Percentiles rank a stretch among this genome's conserved stretches.
These are phyloP conservation scores for Eimeria tenella DNA, from an alignment of 169 alveolate genomes.

Conservation along the genomic window DNA sequence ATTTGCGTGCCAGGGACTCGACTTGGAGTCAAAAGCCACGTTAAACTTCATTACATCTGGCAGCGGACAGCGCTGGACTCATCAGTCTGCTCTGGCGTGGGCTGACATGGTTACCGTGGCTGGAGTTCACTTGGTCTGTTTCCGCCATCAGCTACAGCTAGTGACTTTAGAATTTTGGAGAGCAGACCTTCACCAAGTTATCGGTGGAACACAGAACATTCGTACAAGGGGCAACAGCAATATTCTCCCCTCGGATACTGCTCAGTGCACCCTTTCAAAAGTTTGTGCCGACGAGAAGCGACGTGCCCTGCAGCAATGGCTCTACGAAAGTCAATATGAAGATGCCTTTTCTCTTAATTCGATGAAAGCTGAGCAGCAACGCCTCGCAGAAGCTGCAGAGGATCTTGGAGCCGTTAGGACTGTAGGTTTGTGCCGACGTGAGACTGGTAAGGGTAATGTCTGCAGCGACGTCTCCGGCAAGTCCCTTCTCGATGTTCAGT, in stretches of 20 bases:
- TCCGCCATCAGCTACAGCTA: conserved; percentile 71
- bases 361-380: conserved; percentile 28
- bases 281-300: conserved; percentile 16
- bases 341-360: conserved; percentile 16
- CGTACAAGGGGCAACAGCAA: not conserved
- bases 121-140: conserved; percentile 47
- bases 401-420: conserved; percentile 61
- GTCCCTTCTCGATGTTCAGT: conserved; percentile 60
- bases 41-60: conserved; percentile 27
- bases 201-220: not conserved
- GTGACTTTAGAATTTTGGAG: conserved; percentile 64
- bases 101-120: conserved; percentile 68
- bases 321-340: conserved; percentile 63
- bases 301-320: conserved; percentile 70
- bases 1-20: conserved; percentile 43
- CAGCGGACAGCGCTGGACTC: not conserved
- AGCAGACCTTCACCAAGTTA: conserved; percentile 51
- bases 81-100: conserved; percentile 72
- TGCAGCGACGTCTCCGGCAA: conserved; percentile 18
- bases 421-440: conserved; percentile 48
- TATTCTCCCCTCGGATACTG: not conserved
- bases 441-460: not conserved
- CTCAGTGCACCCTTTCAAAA: not conserved
- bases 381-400: conserved; percentile 25
- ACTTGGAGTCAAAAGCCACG: conserved; percentile 45